phyloP scores from a whole-genome alignment of 164 flowering plant genomes.

The Vitis labrusca region DNA sequence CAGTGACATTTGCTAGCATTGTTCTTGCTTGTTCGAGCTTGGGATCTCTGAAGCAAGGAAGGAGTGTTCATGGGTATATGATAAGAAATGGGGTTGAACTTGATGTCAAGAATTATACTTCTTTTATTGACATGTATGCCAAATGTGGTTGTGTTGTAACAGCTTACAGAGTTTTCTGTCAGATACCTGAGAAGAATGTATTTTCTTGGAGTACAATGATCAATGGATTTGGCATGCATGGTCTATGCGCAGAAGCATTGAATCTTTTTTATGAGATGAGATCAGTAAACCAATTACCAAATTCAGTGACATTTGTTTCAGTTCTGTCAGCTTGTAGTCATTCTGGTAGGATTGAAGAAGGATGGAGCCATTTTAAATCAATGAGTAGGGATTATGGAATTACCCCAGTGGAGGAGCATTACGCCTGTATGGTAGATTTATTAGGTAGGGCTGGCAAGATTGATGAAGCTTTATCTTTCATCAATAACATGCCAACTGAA shows the following conservation, averaged over 20 bases:
- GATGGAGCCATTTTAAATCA: slow-evolving; percentile 37
- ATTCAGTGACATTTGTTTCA: slow-evolving; percentile 24
- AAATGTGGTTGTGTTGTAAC: slow-evolving; percentile 34
- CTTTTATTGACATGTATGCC: slow-evolving; percentile 57
- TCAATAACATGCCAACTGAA: slow-evolving; percentile 24
- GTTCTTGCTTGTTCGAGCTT: slow-evolving; percentile 47
- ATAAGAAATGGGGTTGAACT: slow-evolving; percentile 32
- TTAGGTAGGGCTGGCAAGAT: slow-evolving; percentile 62
- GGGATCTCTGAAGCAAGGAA: slow-evolving; percentile 37
- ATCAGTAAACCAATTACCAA: slow-evolving; percentile 15
- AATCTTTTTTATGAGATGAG: slow-evolving; percentile 23
- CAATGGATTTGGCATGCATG: slow-evolving; percentile 28
- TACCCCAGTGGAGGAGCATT: slow-evolving; percentile 52
- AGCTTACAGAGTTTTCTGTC: slow-evolving; percentile 20
- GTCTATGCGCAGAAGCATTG: slow-evolving; percentile 17
- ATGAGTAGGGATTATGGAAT: slow-evolving; percentile 40
- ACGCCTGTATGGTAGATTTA: slow-evolving; percentile 63
- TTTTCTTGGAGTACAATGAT: slow-evolving; percentile 34
- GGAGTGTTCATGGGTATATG: slow-evolving; percentile 52
- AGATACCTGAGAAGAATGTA: slow-evolving; percentile 17
- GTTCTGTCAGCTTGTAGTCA: slow-evolving; percentile 42
- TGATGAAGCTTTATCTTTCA: slow-evolving; percentile 37
- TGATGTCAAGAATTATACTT: slow-evolving; percentile 44
- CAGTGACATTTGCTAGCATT: slow-evolving; percentile 46
- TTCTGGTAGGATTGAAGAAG: slow-evolving; percentile 60